These are phyloP conservation scores for Boletus reticuloceps DNA, from an alignment of 768 basidiomycete genomes.

Conservation along the genomic window DNA sequence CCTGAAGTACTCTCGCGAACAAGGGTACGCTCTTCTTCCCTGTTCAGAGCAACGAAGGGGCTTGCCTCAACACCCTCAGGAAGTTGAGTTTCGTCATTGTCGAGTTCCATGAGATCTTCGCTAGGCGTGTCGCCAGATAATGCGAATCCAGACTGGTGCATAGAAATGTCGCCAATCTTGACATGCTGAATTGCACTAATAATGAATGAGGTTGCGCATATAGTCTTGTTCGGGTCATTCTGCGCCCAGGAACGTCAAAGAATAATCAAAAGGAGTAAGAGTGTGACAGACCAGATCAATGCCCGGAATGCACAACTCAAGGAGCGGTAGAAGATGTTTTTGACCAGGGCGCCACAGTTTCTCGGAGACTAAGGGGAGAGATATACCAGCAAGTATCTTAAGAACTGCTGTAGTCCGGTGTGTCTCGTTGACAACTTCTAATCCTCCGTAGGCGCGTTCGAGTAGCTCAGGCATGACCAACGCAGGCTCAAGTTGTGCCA, in stretches of 20 bases:
- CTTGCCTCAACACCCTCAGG: constrained; percentile 48
- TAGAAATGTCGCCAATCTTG: constrained; percentile 74
- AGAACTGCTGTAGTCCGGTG: constrained; percentile 91
- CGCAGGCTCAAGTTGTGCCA: constrained; percentile 79
- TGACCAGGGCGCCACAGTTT: constrained; percentile 82
- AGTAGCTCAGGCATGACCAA: constrained; percentile 89
- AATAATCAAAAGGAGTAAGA: background rate
- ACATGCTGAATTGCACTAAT: constrained; percentile 69
- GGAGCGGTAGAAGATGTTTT: constrained; percentile 81
- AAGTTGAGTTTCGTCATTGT: constrained; percentile 43
- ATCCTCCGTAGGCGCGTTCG: constrained; percentile 85
- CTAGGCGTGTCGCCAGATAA: constrained; percentile 52
- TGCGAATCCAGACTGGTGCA: constrained; percentile 53
- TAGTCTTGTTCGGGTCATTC: constrained; percentile 81
- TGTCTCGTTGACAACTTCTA: constrained; percentile 95
- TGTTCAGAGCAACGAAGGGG: constrained; percentile 40
- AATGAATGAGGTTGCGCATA: constrained; percentile 80
- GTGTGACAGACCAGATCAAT: constrained; percentile 70
- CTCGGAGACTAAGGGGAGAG: constrained; percentile 75
- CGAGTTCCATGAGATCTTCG: constrained; percentile 54
- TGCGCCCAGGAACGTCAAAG: constrained; percentile 24
- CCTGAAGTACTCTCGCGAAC: constrained; percentile 75
- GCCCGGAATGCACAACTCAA: constrained; percentile 88
- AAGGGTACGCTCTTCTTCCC: constrained; percentile 67
- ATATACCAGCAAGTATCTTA: constrained; percentile 75